A percentile compares a stretch with the other conserved stretches of the same genome.
phyloP scores from a whole-genome alignment of 345 rosid species.

The Brassica napus region DNA sequence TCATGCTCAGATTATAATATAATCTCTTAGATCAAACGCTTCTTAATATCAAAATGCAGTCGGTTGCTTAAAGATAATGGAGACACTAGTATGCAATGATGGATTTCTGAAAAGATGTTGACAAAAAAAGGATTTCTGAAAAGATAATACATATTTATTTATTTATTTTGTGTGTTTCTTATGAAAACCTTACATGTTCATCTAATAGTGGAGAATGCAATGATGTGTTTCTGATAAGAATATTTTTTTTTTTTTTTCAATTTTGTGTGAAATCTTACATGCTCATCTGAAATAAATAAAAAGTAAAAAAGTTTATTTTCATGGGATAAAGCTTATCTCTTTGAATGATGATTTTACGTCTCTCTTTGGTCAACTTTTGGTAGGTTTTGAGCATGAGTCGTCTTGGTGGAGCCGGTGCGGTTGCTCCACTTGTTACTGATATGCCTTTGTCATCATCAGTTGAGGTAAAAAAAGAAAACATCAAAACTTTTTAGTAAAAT shows the following conservation, averaged over 20 bases:
- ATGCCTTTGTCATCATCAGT: constrained; percentile 81
- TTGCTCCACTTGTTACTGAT: constrained; percentile 97
- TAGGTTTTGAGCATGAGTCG: constrained; percentile 99
- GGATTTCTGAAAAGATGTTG: constrained; percentile 17
- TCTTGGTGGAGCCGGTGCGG: constrained; percentile 98
- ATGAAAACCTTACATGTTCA: too few species aligned
- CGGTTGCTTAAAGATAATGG: constrained; percentile 41
- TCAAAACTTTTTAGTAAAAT: constrained; percentile 10
- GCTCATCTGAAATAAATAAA: constrained; percentile 20
- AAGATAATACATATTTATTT: constrained; percentile 1
- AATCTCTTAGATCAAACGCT: constrained; percentile 10
- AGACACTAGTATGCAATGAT: constrained; percentile 38
- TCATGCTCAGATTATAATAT: constrained; percentile 29
- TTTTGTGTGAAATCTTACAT: constrained; percentile 20
- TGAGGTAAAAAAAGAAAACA: constrained; percentile 57
- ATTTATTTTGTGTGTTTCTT: too few species aligned
- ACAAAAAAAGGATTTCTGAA: neutral
- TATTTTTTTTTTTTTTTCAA: neutral
- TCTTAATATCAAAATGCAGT: constrained; percentile 32
- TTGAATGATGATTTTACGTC: constrained; percentile 12
- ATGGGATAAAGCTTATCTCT: constrained; percentile 34
- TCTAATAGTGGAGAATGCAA: constrained; percentile 23
- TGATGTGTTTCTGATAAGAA: constrained; percentile 8
- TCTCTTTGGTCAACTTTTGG: constrained; percentile 40
- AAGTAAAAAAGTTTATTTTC: constrained; percentile 11